These are phyloP conservation scores for Przewalskia tangutica DNA, from an alignment of 257 asterid genomes.

Conservation along the genomic window DNA sequence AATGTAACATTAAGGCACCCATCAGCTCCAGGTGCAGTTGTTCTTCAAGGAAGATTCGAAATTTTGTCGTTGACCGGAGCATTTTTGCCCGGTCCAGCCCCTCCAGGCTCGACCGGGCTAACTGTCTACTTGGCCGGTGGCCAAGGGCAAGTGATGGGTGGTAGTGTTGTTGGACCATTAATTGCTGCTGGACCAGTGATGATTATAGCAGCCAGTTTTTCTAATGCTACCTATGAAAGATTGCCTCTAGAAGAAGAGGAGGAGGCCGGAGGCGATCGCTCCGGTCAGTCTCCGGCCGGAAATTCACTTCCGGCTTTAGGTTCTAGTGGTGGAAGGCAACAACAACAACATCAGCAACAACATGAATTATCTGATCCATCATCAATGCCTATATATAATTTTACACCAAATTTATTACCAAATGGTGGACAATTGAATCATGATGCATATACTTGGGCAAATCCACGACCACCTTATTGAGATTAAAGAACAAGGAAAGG, in stretches of 20 bases:
- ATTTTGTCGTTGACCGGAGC: constrained; percentile 50
- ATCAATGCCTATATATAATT: constrained; percentile 27
- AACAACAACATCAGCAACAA: neutral
- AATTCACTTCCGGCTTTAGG: constrained; percentile 29
- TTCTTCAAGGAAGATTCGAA: constrained; percentile 56
- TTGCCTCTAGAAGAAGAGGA: constrained; percentile 52
- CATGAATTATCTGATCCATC: constrained; percentile 31
- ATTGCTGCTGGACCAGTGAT: constrained; percentile 59
- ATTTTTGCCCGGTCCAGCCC: constrained; percentile 53
- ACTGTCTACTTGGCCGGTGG: constrained; percentile 54
- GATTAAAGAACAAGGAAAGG: neutral
- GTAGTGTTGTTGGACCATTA: constrained; percentile 55
- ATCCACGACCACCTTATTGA: constrained; percentile 30
- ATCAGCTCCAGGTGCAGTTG: constrained; percentile 32
- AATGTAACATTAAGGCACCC: constrained; percentile 57
- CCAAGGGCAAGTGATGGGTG: constrained; percentile 68
- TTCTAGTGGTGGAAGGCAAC: constrained; percentile 1
- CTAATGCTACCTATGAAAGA: constrained; percentile 54
- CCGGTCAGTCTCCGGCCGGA: neutral
- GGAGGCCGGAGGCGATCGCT: constrained; percentile 8
- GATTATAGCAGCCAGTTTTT: constrained; percentile 52
- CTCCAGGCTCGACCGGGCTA: constrained; percentile 46
- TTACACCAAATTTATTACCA: constrained; percentile 38
- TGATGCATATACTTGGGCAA: constrained; percentile 52
- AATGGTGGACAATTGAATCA: constrained; percentile 47